phyloP scores from a whole-genome alignment of 352 stramenopile species.

The Phytophthora ramorum region DNA sequence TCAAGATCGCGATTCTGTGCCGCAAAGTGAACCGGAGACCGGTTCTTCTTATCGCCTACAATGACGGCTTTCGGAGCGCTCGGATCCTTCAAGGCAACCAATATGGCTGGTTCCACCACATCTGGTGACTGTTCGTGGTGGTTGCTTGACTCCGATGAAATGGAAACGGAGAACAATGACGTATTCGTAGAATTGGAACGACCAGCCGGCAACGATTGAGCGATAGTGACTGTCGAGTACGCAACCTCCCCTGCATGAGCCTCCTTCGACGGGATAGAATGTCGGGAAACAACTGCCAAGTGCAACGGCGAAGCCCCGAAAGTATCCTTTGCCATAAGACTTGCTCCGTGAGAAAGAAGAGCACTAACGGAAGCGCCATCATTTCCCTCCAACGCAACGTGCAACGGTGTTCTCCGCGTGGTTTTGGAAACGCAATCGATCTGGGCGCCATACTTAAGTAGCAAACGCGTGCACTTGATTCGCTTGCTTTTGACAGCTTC shows the following conservation, averaged over 20 bases:
- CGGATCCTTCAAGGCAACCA: conserved; percentile 56
- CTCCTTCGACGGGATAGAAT: conserved; percentile 58
- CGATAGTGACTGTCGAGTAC: conserved; percentile 47
- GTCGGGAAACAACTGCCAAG: conserved; percentile 47
- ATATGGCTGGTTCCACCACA: conserved; percentile 49
- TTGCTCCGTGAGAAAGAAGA: conserved; percentile 56
- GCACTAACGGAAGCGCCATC: conserved; percentile 44
- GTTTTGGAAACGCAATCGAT: conserved; percentile 51
- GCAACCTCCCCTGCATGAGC: conserved; percentile 60
- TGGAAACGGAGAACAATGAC: conserved; percentile 14
- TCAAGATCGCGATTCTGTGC: conserved; percentile 68
- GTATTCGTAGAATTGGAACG: conserved; percentile 16
- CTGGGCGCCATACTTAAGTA: conserved; percentile 54
- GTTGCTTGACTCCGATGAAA: conserved; percentile 14
- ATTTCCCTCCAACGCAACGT: conserved; percentile 54
- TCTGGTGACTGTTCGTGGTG: conserved; percentile 3
- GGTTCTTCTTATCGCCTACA: conserved; percentile 47
- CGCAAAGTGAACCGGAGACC: conserved; percentile 68
- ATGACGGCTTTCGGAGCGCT: conserved; percentile 55
- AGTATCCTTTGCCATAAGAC: conserved; percentile 49
- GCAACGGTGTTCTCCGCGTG: conserved; percentile 52
- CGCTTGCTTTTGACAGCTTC: conserved; percentile 47
- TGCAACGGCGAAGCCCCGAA: conserved; percentile 52
- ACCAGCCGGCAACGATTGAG: conserved; percentile 22
- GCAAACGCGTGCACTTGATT: conserved; percentile 37